Evolutionary conservation across 164 flowering plant genomes (phyloP).

Genomic region (Vitis labrusca): DNA sequence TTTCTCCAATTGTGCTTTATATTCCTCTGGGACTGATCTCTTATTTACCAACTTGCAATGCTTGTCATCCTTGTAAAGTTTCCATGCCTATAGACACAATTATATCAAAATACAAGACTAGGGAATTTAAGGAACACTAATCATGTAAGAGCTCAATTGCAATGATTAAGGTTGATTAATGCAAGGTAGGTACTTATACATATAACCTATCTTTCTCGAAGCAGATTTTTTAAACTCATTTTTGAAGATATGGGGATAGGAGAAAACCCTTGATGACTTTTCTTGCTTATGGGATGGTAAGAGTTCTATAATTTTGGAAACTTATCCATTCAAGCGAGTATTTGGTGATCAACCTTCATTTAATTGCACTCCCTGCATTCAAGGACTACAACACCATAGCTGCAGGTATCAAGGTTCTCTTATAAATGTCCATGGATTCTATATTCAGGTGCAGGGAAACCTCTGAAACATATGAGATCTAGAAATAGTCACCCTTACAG

Average conservation of each 20-base stretch:
- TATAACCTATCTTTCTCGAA: too few species aligned
- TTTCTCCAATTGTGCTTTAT: conserved; percentile 27
- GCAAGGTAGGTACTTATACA: too few species aligned
- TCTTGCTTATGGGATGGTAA: too few species aligned
- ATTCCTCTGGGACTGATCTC: conserved; percentile 29
- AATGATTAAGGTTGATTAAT: too few species aligned
- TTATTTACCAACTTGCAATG: conserved; percentile 34
- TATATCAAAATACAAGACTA: background rate
- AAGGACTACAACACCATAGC: conserved; percentile 59
- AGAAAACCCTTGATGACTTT: too few species aligned
- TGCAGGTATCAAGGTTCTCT: conserved; percentile 56
- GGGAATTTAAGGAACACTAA: too few species aligned
- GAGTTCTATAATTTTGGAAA: background rate
- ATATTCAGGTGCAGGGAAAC: conserved; percentile 64
- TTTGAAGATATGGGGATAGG: too few species aligned
- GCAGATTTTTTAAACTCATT: too few species aligned
- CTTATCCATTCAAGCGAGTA: conserved; percentile 57
- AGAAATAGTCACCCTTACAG: background rate
- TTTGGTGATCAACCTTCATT: conserved; percentile 20
- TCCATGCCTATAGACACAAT: conserved; percentile 35
- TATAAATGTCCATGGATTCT: conserved; percentile 59
- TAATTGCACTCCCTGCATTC: conserved; percentile 50
- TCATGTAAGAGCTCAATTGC: too few species aligned
- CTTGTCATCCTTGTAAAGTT: conserved; percentile 29
- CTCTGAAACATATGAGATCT: conserved; percentile 19